These are phyloP conservation scores for Solanum rostratum DNA, from an alignment of 257 asterid genomes.

Conservation along the genomic window DNA sequence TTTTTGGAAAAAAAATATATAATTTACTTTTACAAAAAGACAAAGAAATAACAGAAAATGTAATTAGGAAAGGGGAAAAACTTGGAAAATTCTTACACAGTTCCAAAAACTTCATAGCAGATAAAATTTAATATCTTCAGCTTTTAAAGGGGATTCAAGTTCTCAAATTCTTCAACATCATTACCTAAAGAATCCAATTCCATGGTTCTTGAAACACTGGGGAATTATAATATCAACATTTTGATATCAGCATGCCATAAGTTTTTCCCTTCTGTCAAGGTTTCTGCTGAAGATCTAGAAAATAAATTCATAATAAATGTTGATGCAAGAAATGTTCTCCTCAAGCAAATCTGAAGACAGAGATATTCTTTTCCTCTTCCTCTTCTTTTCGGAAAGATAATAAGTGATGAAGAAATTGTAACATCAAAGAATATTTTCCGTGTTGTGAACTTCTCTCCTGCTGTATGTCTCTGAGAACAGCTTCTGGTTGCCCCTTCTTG, in stretches of 20 bases:
- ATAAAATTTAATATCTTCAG: slow-evolving; percentile 49
- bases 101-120: slow-evolving; percentile 73
- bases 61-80: neutral
- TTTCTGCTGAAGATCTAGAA: slow-evolving; percentile 27
- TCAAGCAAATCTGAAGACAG: neutral
- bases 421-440: slow-evolving; percentile 41
- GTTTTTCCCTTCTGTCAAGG: slow-evolving; percentile 23
- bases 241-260: slow-evolving; percentile 48
- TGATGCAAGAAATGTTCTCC: neutral
- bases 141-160: slow-evolving; percentile 44
- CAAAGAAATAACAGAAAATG: neutral
- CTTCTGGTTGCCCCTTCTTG: slow-evolving; percentile 43
- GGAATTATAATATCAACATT: slow-evolving; percentile 40
- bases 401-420: slow-evolving; percentile 47
- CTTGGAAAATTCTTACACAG: slow-evolving; percentile 30
- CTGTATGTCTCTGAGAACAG: neutral
- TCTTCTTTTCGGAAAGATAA: slow-evolving; percentile 41
- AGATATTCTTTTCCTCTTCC: slow-evolving; percentile 44
- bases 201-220: slow-evolving; percentile 17
- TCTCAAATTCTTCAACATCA: slow-evolving; percentile 37
- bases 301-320: slow-evolving; percentile 3
- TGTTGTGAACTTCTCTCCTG: slow-evolving; percentile 50
- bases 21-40: neutral
- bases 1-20: slow-evolving; percentile 21
- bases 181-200: slow-evolving; percentile 32